These are phyloP conservation scores for Lycium barbarum DNA, from an alignment of 257 asterid genomes.

Conservation along the genomic window DNA sequence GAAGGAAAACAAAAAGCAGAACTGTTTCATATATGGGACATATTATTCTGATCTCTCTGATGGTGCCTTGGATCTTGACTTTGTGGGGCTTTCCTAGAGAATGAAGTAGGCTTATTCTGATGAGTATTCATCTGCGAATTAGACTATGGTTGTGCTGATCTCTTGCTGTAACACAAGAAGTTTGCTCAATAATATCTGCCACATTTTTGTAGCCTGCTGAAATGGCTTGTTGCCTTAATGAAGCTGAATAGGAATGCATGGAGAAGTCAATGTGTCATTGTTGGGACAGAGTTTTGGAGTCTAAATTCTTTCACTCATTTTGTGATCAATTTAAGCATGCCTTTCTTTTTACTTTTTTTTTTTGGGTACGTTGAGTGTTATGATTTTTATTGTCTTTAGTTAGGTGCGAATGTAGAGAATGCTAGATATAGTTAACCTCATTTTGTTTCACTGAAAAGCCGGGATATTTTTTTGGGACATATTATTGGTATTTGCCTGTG, in stretches of 20 bases:
- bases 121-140: neutral
- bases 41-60: neutral
- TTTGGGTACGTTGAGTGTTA: neutral
- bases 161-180: neutral
- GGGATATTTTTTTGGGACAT: neutral
- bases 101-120: neutral
- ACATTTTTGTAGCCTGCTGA: neutral
- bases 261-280: neutral
- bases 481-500: neutral
- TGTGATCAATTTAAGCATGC: neutral
- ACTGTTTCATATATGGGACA: neutral
- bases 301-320: neutral
- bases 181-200: neutral
- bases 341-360: neutral
- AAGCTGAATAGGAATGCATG: neutral
- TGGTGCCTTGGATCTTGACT: neutral
- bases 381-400: neutral
- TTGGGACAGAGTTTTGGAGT: neutral
- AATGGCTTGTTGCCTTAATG: neutral
- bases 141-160: neutral
- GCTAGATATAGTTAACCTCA: neutral
- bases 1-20: neutral
- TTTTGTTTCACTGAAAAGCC: neutral
- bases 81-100: neutral
- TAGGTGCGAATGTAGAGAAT: neutral